Evolutionary conservation across 129 eudicot genomes (phyloP), one percentile per base, ranked within the genome.

Genomic region (Artemisia annua): DNA sequence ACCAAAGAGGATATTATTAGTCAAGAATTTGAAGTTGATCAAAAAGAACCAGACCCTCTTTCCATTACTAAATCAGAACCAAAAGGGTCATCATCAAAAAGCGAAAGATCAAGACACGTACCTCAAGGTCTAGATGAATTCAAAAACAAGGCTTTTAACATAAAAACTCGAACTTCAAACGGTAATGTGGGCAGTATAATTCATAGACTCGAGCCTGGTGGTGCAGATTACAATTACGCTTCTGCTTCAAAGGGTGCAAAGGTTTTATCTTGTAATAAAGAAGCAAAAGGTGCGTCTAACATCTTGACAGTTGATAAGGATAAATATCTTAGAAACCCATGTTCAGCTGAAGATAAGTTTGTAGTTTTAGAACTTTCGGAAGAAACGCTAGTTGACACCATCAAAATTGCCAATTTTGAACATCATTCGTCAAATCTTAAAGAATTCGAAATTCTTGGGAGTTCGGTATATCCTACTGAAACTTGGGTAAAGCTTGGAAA

Each of bases 141-240:
- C 75, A 95, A 95, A 76, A 82, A 80, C 72, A 88, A 80, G 72
- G 95, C 90, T n/a, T 82, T 91, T 28, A 86, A 81, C 76, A 83
- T 90, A 54, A 88, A 79, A 77, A 85, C 67, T 72, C 77, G 69
- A 44, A 71, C 81, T 35, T 62, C 81, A 26, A 72, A 72, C 62
- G 97, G 85, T 60, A 80, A 75, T 49, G 82, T 75, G 18, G 99
- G 94, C 72, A 66, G 90, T 66, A 85, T 88, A 35, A 83, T 80
- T 70, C 99, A 88, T 55, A 83, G 97, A 75, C 72, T 88, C 19
- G 99, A 95, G 84, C 97, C 99, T 11, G 96, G 97, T 79, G 99
- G 99, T 39, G 78, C 74, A 67, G 96, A 91, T 66, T 95, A 95
- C 77, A 95, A 95, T 75, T 95, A 90, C 50, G 99, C 97, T 49